Evolutionary conservation across 1,139 yeast species (phyloP).

Genomic region (Scheffersomyces titani): DNA sequence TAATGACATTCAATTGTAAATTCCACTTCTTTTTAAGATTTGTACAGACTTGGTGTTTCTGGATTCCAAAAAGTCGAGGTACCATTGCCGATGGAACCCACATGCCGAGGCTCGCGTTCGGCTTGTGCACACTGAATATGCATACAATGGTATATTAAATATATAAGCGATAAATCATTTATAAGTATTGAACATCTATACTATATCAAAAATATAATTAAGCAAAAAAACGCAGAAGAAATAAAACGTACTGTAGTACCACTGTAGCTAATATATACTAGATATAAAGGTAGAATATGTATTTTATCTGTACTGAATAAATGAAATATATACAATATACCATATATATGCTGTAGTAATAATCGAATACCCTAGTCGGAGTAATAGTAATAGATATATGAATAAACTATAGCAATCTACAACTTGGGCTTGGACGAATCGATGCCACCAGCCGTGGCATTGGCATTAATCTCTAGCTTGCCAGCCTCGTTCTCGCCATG

Average conservation of each 20-base stretch:
- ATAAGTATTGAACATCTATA: too few relatives aligned
- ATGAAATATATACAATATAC: background rate
- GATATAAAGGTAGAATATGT: too few relatives aligned
- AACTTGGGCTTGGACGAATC: slow-evolving; percentile 53
- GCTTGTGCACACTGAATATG: background rate
- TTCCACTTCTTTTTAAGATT: background rate
- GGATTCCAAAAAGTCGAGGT: background rate
- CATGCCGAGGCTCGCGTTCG: background rate
- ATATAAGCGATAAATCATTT: too few relatives aligned
- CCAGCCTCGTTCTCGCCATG: slow-evolving; percentile 48
- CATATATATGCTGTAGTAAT: background rate
- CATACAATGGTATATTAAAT: too few relatives aligned
- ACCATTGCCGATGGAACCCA: background rate
- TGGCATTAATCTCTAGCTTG: slow-evolving; percentile 51
- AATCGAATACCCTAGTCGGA: too few relatives aligned
- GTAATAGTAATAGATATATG: too few relatives aligned
- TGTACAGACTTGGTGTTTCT: background rate
- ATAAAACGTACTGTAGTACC: too few relatives aligned
- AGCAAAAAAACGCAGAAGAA: too few relatives aligned
- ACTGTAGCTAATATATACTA: too few relatives aligned
- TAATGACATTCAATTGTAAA: background rate
- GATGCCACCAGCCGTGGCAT: slow-evolving; percentile 60
- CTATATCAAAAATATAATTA: too few relatives aligned
- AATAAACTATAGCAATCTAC: slow-evolving; percentile 13
- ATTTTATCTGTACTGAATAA: background rate